Conservation (phyloP, 148 eudicot genomes). For the Vaccinium myrtillus region DNA sequence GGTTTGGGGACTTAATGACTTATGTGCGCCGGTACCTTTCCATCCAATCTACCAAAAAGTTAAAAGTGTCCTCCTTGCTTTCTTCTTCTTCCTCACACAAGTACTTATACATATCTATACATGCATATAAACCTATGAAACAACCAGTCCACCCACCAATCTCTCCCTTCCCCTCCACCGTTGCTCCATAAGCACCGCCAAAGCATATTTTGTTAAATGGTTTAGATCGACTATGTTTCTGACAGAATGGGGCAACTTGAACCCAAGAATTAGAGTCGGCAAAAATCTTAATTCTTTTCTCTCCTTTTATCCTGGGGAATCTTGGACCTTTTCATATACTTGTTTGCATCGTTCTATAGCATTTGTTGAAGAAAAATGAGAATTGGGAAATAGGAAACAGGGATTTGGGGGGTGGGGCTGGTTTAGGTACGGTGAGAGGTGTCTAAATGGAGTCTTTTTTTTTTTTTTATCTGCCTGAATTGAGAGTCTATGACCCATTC, state of each 20-base stretch:
- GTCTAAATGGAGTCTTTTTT: too few species aligned
- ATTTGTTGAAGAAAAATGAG: neutral
- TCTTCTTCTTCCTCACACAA: neutral
- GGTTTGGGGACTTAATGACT: neutral
- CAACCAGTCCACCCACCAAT: neutral
- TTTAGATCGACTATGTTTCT: neutral
- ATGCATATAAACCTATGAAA: neutral
- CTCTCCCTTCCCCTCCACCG: neutral
- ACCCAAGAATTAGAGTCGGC: neutral
- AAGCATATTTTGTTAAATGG: neutral
- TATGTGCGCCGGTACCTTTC: neutral
- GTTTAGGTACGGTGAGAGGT: neutral
- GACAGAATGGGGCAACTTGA: too few species aligned
- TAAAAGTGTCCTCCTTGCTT: neutral
- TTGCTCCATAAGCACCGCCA: neutral
- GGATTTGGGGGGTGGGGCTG: neutral
- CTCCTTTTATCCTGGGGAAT: neutral
- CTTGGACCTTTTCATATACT: neutral
- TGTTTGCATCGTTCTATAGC: neutral
- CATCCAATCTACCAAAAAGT: neutral
- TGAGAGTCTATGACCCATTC: neutral
- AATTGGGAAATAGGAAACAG: neutral
- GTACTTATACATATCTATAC: neutral
- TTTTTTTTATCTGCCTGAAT: neutral
- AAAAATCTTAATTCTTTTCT: neutral